Percentiles rank a stretch among this genome's conserved stretches.
These are phyloP conservation scores for Kregervanrija pseudodelftensis DNA, from an alignment of 805 yeast genomes.

Conservation along the genomic window DNA sequence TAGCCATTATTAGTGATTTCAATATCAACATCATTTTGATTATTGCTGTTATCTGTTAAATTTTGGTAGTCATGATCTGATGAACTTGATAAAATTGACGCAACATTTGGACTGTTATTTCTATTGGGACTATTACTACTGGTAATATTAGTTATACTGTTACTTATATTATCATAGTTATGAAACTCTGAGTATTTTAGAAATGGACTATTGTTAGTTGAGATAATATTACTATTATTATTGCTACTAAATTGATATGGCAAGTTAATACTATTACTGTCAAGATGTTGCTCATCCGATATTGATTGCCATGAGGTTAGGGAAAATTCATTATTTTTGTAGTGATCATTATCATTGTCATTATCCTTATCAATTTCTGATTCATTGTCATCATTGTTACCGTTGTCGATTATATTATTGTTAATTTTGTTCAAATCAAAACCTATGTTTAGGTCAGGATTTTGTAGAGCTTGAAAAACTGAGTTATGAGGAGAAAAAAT, in stretches of 20 bases:
- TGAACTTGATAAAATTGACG: constrained; percentile 28
- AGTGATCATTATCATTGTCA: background rate
- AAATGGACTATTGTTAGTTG: constrained; percentile 4
- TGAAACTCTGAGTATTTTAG: background rate
- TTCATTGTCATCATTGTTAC: background rate
- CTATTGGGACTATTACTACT: constrained; percentile 1
- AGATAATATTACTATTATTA: constrained; percentile 4
- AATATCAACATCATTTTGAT: constrained; percentile 1
- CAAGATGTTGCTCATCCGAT: constrained; percentile 6
- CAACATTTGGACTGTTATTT: constrained; percentile 17
- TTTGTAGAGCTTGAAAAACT: constrained; percentile 25
- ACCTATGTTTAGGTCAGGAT: constrained; percentile 26
- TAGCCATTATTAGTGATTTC: no score
- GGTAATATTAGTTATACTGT: background rate
- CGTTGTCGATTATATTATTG: background rate
- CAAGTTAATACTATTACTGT: background rate
- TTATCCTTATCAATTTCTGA: background rate
- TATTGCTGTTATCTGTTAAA: constrained; percentile 11
- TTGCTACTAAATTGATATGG: constrained; percentile 1
- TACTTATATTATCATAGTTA: background rate
- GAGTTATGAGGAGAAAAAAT: constrained; percentile 28
- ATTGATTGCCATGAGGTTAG: constrained; percentile 31
- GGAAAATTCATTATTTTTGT: constrained; percentile 24
- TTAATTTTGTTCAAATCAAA: constrained; percentile 5
- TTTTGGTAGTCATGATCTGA: constrained; percentile 23